Conservation (phyloP, 2,329 filamentous ascomycete genomes). For the Fusarium nisikadoi region DNA sequence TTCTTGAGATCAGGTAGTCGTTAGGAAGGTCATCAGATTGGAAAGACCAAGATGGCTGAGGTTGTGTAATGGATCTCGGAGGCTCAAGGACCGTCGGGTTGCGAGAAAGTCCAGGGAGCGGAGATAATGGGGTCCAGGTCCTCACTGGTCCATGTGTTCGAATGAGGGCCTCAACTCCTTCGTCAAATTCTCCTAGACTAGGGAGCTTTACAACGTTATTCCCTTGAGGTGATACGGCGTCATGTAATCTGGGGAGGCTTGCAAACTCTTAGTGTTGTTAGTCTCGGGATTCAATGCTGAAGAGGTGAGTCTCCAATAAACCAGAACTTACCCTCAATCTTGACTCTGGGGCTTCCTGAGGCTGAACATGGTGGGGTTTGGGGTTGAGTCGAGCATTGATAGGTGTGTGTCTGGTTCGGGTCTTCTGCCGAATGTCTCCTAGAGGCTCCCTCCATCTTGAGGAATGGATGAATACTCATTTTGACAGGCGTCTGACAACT, state of each 20-base stretch:
- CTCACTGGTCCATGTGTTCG: slow-evolving; percentile 46
- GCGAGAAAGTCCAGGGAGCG: slow-evolving; percentile 41
- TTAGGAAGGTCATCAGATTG: slow-evolving; percentile 16
- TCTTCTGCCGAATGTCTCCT: slow-evolving; percentile 3
- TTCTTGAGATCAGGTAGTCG: slow-evolving; percentile 20
- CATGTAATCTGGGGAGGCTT: slow-evolving; percentile 39
- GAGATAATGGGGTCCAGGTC: slow-evolving; percentile 45
- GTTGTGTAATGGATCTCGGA: slow-evolving; percentile 16
- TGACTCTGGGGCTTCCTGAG: slow-evolving; percentile 50
- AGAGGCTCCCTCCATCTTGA: slow-evolving; percentile 26
- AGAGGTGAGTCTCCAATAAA: background rate
- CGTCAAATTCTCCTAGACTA: slow-evolving; percentile 52
- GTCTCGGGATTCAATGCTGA: slow-evolving; percentile 32
- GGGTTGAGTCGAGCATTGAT: slow-evolving; percentile 24
- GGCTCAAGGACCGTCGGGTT: slow-evolving; percentile 41
- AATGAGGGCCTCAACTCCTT: slow-evolving; percentile 52
- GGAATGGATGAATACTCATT: slow-evolving; percentile 40
- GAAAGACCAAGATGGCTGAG: slow-evolving; percentile 30
- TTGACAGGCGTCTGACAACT: slow-evolving; percentile 9
- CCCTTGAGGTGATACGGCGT: slow-evolving; percentile 28
- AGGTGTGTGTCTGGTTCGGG: background rate
- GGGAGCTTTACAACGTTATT: slow-evolving; percentile 46
- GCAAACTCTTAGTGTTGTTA: slow-evolving; percentile 41
- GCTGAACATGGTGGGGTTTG: slow-evolving; percentile 44
- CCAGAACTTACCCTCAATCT: slow-evolving; percentile 46